Base-by-base conservation (phyloP, 495 filamentous ascomycete genomes). In the Penicillium cinerascens region DNA sequence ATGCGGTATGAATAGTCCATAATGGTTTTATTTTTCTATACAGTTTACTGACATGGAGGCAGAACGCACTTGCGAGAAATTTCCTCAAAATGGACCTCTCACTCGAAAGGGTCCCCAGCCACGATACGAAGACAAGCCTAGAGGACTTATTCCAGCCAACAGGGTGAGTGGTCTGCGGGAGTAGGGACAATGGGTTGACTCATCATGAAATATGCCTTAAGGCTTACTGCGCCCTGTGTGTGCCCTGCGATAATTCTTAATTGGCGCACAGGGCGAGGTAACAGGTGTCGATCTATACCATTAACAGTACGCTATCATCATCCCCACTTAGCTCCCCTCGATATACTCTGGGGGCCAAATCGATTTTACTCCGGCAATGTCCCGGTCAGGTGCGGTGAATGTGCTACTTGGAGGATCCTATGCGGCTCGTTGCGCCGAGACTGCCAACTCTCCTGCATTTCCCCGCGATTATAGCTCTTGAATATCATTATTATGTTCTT, bases 1-100 rank as follows among this genome's bases (percentile, higher is more conserved):
- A 79, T 54, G 88, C 88, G 35, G 87, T 77, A 67, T 25, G 66
- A 41, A 49, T 27, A 10, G 20, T 49, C 11, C 46, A 57, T 61
- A 10, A 48, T 33, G n/a, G 29, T 44, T 20, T 1, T 18, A 10
- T 16, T 43, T 13, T 4, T 33, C 8, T 1, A 13, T n/a, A n/a
- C n/a, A n/a, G n/a, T 13, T 33, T 13, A 11, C 29, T 33, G 29
- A 33, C 29, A 1, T 15, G 11, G 29, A 33, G 8, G 29, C 29
- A 33, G 74, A 64, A 74, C 33, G 39, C 26, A 20, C 40, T 74
- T 4, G 72, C 70, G 18, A 64, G 72, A 29, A 58, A 47, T 11
- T 75, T 77, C 16, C 62, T 75, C 7, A 23, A 51, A 23, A 16
- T 69, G 15, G 61, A 73, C 40, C 41, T 74, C 22, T 61, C 65